Conservation (phyloP, 2,329 filamentous ascomycete genomes). For the Aspergillus sp. region DNA sequence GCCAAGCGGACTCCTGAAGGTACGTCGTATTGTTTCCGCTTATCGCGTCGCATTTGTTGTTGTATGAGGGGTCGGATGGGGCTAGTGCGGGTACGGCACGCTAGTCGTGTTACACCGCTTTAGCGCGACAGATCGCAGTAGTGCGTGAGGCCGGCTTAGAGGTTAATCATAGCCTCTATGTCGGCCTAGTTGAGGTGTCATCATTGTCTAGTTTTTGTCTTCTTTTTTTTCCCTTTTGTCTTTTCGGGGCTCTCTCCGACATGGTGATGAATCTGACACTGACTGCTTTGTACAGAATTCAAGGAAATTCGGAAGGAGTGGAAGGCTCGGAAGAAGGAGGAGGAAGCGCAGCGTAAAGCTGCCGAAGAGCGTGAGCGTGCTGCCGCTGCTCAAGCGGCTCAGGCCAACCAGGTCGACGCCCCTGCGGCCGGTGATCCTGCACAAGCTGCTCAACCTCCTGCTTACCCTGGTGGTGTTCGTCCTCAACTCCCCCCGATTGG, state of each 20-base stretch:
- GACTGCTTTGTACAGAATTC: conserved; percentile 65
- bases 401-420: conserved; percentile 46
- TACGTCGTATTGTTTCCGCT: conserved; percentile 54
- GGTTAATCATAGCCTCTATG: conserved; percentile 36
- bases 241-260: background rate
- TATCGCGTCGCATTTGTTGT: conserved; percentile 8
- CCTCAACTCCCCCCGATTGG: conserved; percentile 74
- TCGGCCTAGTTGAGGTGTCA: background rate
- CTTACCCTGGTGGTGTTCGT: conserved; percentile 52
- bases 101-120: conserved; percentile 50
- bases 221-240: conserved; percentile 16
- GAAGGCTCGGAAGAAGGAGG: conserved; percentile 99
- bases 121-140: conserved; percentile 55
- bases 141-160: conserved; percentile 48
- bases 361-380: conserved; percentile 79
- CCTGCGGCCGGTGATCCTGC: conserved; percentile 49
- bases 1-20: conserved; percentile 95
- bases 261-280: background rate
- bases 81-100: conserved; percentile 38
- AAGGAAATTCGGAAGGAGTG: conserved; percentile 99
- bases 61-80: conserved; percentile 31
- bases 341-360: conserved; percentile 83
- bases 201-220: background rate
- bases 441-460: conserved; percentile 41
- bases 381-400: conserved; percentile 56